Percentiles rank a stretch among this genome's conserved stretches.
phyloP scores from a whole-genome alignment of 495 filamentous ascomycete species.

The Amorphotheca resinae region DNA sequence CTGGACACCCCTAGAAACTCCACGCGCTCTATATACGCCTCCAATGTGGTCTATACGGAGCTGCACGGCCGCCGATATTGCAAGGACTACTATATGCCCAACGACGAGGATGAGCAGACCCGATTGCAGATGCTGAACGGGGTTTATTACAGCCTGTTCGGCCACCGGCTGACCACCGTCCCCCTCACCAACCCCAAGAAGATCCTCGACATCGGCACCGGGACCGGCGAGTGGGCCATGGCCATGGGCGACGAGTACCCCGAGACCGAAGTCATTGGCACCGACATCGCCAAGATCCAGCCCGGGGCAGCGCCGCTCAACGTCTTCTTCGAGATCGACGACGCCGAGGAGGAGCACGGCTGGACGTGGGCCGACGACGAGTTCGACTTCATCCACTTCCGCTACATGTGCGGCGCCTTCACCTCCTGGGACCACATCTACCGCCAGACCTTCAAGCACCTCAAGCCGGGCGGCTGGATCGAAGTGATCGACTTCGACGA shows the following conservation, averaged over 20 bases:
- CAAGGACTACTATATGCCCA: conserved; percentile 60
- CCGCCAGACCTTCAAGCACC: conserved; percentile 42
- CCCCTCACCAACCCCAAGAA: conserved; percentile 37
- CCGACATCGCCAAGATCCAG: conserved; percentile 46
- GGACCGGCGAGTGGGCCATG: conserved; percentile 64
- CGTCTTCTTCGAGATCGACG: conserved; percentile 58
- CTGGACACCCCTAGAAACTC: conserved; percentile 30
- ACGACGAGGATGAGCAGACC: conserved; percentile 61
- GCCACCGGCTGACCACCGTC: conserved; percentile 45
- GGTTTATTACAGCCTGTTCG: conserved; percentile 48
- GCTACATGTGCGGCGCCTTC: conserved; percentile 51
- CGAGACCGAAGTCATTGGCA: conserved; percentile 50
- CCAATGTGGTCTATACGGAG: conserved; percentile 39
- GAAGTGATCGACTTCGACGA: conserved; percentile 48
- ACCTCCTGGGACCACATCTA: conserved; percentile 50
- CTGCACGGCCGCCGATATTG: conserved; percentile 62
- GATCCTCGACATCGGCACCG: conserved; percentile 59
- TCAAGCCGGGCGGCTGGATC: conserved; percentile 53
- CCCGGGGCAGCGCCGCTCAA: conserved; percentile 45
- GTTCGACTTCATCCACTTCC: conserved; percentile 57
- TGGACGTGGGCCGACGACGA: conserved; percentile 41
- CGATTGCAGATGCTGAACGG: conserved; percentile 57
- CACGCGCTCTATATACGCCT: conserved; percentile 45
- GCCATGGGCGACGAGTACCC: conserved; percentile 54
- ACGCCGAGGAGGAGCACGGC: conserved; percentile 40